Evolutionary conservation across 2,329 filamentous ascomycete species (phyloP).

Genomic region (Colletotrichum nymphaeae): DNA sequence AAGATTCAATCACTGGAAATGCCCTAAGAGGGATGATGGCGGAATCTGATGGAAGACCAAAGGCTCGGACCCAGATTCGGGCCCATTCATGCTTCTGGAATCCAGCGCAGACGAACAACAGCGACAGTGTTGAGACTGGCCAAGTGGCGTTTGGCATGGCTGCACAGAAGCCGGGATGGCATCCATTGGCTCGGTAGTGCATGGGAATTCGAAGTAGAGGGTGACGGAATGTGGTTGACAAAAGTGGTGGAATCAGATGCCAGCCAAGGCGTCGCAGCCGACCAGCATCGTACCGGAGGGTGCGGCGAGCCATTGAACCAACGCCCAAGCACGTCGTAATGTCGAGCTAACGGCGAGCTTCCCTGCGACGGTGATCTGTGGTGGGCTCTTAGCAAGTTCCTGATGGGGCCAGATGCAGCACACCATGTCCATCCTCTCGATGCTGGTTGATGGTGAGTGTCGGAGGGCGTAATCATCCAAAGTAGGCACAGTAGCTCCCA

Average conservation of each 20-base stretch:
- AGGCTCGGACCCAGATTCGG: background rate
- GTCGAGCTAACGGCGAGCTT: constrained; percentile 24
- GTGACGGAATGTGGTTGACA: constrained; percentile 31
- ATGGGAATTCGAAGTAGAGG: constrained; percentile 13
- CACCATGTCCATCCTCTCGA: constrained; percentile 8
- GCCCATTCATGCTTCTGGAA: constrained; percentile 9
- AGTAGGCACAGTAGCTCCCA: background rate
- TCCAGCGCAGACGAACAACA: background rate
- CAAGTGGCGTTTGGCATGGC: background rate
- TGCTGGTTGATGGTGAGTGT: constrained; percentile 22
- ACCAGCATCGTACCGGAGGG: constrained; percentile 17
- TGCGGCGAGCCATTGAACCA: constrained; percentile 20
- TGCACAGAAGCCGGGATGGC: background rate
- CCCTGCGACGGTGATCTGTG: constrained; percentile 28
- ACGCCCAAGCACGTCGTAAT: constrained; percentile 2
- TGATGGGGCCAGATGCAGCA: constrained; percentile 32
- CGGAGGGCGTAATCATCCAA: constrained; percentile 11
- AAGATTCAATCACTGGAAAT: background rate
- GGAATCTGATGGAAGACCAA: constrained; percentile 11
- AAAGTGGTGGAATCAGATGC: constrained; percentile 22
- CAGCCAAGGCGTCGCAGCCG: constrained; percentile 29
- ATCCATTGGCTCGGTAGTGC: background rate
- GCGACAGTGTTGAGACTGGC: background rate
- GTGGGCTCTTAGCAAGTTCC: constrained; percentile 29
- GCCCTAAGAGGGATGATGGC: background rate